Conservation (phyloP, 805 yeast genomes). For the Candida nemodendra region DNA sequence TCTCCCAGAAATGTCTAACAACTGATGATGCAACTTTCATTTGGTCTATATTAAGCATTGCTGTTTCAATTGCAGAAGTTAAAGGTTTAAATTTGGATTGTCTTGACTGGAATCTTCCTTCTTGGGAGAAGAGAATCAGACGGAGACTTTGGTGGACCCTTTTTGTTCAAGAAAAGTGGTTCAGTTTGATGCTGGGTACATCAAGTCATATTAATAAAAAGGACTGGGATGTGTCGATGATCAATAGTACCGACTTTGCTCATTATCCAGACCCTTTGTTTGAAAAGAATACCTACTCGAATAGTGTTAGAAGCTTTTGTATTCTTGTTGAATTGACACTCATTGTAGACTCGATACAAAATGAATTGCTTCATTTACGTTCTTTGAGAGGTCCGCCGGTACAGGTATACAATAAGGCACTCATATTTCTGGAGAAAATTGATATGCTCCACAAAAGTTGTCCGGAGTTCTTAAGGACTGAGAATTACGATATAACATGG, state of each 20-base stretch:
- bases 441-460: background rate
- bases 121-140: constrained; percentile 5
- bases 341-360: background rate
- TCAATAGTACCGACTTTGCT: background rate
- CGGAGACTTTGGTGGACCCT: constrained; percentile 5
- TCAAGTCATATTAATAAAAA: constrained; percentile 1
- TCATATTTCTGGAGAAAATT: background rate
- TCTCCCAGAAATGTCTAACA: background rate
- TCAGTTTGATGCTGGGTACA: background rate
- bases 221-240: constrained; percentile 5
- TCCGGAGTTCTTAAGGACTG: background rate
- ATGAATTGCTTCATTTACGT: background rate
- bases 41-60: background rate
- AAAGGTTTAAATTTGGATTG: constrained; percentile 2
- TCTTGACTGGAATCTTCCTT: constrained; percentile 1
- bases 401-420: background rate
- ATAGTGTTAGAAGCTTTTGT: background rate
- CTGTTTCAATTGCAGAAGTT: background rate
- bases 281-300: background rate
- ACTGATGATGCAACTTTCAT: background rate
- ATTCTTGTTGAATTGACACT: background rate
- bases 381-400: background rate
- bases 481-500: background rate
- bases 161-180: constrained; percentile 5
- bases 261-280: constrained; percentile 1